Conservation (phyloP, 2,329 filamentous ascomycete species). For the Shiraia sp. region DNA sequence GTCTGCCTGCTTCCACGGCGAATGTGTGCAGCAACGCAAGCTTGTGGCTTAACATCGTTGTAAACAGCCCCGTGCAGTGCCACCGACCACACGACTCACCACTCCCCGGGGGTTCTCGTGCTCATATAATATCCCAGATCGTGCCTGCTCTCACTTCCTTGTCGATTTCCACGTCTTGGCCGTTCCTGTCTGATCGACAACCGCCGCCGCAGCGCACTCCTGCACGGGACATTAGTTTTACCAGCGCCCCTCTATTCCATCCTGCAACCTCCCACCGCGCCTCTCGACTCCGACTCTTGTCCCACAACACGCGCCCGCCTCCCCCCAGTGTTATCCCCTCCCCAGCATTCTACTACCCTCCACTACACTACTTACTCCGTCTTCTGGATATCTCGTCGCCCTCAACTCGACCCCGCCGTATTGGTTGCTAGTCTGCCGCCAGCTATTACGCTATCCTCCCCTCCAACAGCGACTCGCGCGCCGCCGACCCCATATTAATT, state of each 20-base stretch:
- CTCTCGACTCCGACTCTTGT: too few relatives aligned
- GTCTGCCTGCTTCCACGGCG: too few relatives aligned
- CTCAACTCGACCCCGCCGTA: slow-evolving; percentile 12
- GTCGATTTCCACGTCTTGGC: slow-evolving; percentile 9
- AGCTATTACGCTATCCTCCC: slow-evolving; percentile 23
- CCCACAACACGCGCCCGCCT: slow-evolving; percentile 5
- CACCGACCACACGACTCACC: too few relatives aligned
- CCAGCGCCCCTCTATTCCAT: slow-evolving; percentile 7
- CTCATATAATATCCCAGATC: too few relatives aligned
- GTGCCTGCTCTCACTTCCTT: not conserved
- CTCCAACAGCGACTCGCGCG: slow-evolving; percentile 26
- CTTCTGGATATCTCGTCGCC: slow-evolving; percentile 11
- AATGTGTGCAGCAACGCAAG: too few relatives aligned
- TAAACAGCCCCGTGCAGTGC: too few relatives aligned
- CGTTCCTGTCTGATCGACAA: slow-evolving; percentile 21
- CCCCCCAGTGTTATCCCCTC: slow-evolving; percentile 4
- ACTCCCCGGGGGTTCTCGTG: too few relatives aligned
- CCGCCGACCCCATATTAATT: slow-evolving; percentile 38
- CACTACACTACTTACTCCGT: slow-evolving; percentile 16
- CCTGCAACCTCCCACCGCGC: slow-evolving; percentile 4
- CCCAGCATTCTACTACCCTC: slow-evolving; percentile 25
- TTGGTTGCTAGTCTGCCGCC: slow-evolving; percentile 10
- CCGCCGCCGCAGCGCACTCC: slow-evolving; percentile 9
- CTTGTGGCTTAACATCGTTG: too few relatives aligned
- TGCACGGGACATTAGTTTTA: slow-evolving; percentile 5